Conservation (phyloP, 169 alveolate genomes). For the Perkinsus olseni region DNA sequence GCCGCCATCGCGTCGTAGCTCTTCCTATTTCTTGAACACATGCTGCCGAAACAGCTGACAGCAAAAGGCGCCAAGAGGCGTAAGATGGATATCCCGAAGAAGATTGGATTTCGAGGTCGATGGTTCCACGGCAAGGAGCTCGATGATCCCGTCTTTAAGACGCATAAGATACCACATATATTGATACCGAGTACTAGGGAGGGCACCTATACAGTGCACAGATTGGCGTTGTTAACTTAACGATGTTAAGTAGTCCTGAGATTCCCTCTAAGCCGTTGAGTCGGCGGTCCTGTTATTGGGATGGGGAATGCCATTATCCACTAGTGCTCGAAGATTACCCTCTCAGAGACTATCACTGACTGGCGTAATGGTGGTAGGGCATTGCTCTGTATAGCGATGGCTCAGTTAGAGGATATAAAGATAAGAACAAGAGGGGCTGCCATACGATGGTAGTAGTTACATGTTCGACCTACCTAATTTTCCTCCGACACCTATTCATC, state of each 20-base stretch:
- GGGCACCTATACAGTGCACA: too few relatives aligned
- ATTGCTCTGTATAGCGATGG: conserved; percentile 56
- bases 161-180: conserved; percentile 38
- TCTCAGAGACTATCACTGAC: conserved; percentile 30
- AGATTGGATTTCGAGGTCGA: neutral
- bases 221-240: too few relatives aligned
- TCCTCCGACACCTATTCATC: too few relatives aligned
- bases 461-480: neutral
- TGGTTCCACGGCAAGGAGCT: conserved; percentile 41
- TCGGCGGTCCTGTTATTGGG: too few relatives aligned
- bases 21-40: neutral
- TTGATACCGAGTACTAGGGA: neutral
- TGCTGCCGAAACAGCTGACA: neutral
- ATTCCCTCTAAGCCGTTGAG: too few relatives aligned
- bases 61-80: neutral
- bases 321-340: too few relatives aligned
- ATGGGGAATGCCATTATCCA: too few relatives aligned
- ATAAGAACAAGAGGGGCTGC: neutral
- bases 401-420: conserved; percentile 50
- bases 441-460: neutral
- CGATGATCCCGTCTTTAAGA: conserved; percentile 55
- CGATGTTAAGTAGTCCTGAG: too few relatives aligned
- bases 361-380: conserved; percentile 79
- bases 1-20: too few relatives aligned
- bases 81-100: neutral